These are phyloP conservation scores for Aphanoascus verrucosus DNA, from an alignment of 2,329 filamentous ascomycete genomes.

Conservation along the genomic window DNA sequence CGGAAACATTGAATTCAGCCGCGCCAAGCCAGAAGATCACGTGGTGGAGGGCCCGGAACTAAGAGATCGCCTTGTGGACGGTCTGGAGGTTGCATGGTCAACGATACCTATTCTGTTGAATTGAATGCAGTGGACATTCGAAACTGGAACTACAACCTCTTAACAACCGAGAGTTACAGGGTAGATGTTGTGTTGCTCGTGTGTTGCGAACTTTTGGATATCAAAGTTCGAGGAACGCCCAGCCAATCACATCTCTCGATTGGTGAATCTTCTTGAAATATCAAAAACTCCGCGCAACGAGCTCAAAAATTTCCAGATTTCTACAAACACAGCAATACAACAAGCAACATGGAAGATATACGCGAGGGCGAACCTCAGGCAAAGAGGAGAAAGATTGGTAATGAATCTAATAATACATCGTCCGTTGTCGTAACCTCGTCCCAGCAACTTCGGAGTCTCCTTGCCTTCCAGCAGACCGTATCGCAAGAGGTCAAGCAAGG, in stretches of 20 bases:
- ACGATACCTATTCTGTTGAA: too few relatives aligned
- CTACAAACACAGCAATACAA: background rate
- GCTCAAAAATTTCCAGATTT: background rate
- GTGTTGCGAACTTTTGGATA: background rate
- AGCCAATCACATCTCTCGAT: conserved; percentile 5
- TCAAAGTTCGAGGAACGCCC: background rate
- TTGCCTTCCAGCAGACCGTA: conserved; percentile 61
- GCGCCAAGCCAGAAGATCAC: background rate
- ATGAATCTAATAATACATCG: conserved; percentile 13
- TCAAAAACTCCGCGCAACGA: background rate
- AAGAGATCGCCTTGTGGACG: too few relatives aligned
- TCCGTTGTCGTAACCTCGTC: conserved; percentile 35
- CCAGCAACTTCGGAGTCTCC: conserved; percentile 56
- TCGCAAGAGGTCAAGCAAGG: conserved; percentile 44
- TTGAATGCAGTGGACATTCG: too few relatives aligned
- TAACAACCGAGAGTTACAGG: background rate
- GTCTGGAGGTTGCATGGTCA: too few relatives aligned
- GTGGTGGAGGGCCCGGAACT: background rate
- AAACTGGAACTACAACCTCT: too few relatives aligned
- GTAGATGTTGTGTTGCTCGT: background rate
- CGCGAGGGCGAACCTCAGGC: conserved; percentile 25
- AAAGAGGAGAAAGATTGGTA: conserved; percentile 34
- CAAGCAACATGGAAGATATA: conserved; percentile 25
- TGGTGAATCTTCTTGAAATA: background rate
- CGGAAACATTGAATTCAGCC: background rate